Conservation (phyloP, 805 yeast genomes). For the Yamadazyma akitaensis region DNA sequence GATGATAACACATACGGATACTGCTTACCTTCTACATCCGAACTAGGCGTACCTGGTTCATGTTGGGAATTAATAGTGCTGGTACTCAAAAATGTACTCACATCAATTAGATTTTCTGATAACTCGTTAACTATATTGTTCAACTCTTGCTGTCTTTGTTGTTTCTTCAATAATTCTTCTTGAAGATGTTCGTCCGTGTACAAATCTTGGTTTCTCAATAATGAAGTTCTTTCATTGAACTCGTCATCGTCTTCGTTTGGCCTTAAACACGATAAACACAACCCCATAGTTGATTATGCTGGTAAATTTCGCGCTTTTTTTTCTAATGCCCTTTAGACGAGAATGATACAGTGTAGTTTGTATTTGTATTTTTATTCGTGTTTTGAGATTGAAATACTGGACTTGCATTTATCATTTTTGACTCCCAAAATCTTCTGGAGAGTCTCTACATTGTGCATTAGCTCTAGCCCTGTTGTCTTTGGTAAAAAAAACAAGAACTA, state of each 20-base stretch:
- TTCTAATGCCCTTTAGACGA: neutral
- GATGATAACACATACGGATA: constrained; percentile 23
- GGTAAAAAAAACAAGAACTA: too few relatives aligned
- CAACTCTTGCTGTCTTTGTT: constrained; percentile 47
- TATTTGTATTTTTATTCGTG: too few relatives aligned
- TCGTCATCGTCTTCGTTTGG: constrained; percentile 37
- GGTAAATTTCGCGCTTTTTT: neutral
- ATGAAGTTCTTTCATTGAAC: constrained; percentile 37
- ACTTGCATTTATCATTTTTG: too few relatives aligned
- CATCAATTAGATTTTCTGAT: constrained; percentile 34
- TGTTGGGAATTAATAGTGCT: constrained; percentile 2
- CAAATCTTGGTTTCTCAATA: constrained; percentile 25
- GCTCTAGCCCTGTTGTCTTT: too few relatives aligned
- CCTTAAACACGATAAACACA: constrained; percentile 46
- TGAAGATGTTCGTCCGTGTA: constrained; percentile 33
- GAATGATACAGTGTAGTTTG: too few relatives aligned
- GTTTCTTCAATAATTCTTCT: constrained; percentile 36
- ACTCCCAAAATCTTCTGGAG: too few relatives aligned
- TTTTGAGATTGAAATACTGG: too few relatives aligned
- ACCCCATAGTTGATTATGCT: constrained; percentile 35
- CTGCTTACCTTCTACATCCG: constrained; percentile 6
- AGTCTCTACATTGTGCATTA: too few relatives aligned
- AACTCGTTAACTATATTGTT: constrained; percentile 45
- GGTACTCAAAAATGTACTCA: constrained; percentile 27
- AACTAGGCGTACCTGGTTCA: constrained; percentile 7